phyloP scores from a whole-genome alignment of 2,329 filamentous ascomycete species.

The Claviceps humidiphila region DNA sequence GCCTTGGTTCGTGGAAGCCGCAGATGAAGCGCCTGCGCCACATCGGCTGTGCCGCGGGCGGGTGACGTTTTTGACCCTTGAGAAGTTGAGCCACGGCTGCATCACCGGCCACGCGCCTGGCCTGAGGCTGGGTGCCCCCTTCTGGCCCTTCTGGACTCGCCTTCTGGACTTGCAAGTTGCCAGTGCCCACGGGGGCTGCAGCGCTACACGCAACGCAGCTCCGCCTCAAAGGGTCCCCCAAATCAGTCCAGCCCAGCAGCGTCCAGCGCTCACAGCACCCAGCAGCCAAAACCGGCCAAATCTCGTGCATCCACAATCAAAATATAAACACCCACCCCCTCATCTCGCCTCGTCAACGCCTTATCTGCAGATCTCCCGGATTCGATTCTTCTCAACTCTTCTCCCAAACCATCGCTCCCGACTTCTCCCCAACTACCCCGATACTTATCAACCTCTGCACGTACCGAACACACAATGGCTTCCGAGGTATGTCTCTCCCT shows the following conservation, averaged over 20 bases:
- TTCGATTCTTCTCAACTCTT: constrained; percentile 12
- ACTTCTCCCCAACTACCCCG: constrained; percentile 1
- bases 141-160: neutral
- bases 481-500: constrained; percentile 19
- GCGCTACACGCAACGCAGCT: neutral
- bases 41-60: neutral
- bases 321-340: constrained; percentile 19
- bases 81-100: neutral
- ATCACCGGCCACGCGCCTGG: neutral
- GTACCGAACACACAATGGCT: constrained; percentile 14
- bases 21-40: neutral
- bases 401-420: constrained; percentile 10
- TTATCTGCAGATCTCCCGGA: constrained; percentile 9
- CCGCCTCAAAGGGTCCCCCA: neutral
- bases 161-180: neutral
- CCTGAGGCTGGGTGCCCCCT: neutral
- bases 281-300: constrained; percentile 5
- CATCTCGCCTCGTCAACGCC: constrained; percentile 14
- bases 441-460: neutral
- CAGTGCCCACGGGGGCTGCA: neutral
- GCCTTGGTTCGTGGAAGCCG: neutral
- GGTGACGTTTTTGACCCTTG: neutral
- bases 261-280: neutral
- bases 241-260: neutral
- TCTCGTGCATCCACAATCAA: constrained; percentile 16